Conservation (phyloP, 163 green algal species). For the Chlorella variabilis region DNA sequence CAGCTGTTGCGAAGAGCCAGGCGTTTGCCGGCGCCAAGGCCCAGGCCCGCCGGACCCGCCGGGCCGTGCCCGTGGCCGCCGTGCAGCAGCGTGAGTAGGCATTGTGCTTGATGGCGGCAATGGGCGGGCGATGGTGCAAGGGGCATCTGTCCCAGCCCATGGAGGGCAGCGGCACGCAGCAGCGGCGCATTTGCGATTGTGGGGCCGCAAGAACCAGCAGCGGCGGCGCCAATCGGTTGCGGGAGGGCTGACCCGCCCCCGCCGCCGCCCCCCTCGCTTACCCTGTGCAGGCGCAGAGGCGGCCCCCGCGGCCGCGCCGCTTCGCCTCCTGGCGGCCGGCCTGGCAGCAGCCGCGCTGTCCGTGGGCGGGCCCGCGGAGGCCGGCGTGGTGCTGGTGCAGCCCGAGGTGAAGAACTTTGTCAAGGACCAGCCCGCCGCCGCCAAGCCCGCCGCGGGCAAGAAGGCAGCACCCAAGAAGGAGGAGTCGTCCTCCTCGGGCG, state of each 20-base stretch:
- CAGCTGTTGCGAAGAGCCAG: conserved; percentile 6
- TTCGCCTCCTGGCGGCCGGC: conserved; percentile 33
- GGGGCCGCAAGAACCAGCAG: background rate
- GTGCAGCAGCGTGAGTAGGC: background rate
- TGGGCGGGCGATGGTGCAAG: background rate
- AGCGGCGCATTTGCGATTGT: background rate
- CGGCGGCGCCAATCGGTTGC: too few relatives aligned
- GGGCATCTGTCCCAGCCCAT: too few relatives aligned
- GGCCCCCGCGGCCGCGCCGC: conserved; percentile 14
- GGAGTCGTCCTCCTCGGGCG: conserved; percentile 17
- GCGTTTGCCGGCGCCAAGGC: background rate
- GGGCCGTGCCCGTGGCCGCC: background rate
- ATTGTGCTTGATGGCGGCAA: background rate
- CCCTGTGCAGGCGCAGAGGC: too few relatives aligned
- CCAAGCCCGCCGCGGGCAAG: conserved; percentile 4
- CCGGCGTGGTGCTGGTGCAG: conserved; percentile 39
- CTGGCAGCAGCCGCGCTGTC: conserved; percentile 34
- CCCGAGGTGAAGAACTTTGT: conserved; percentile 54
- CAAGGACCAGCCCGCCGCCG: conserved; percentile 25
- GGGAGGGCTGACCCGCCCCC: too few relatives aligned
- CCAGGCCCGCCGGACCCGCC: background rate
- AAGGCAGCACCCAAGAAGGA: conserved; percentile 21
- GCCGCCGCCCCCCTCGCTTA: too few relatives aligned
- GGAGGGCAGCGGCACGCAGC: too few relatives aligned
- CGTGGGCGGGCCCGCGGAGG: conserved; percentile 26